Conservation (phyloP, 306 rosid species). For the Fragaria vesca region DNA sequence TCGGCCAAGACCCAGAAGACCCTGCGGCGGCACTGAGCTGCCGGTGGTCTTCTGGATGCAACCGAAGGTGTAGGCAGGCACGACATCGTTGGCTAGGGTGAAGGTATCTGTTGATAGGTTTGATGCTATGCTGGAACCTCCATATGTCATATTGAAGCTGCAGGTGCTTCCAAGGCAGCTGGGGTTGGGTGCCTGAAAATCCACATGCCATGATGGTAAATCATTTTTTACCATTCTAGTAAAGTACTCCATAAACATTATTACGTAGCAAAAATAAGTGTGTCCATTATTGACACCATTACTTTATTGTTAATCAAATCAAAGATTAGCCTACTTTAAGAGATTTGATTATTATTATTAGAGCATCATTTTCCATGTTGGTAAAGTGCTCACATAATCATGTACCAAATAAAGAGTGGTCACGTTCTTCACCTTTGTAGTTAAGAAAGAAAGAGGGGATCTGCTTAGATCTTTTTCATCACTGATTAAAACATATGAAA, state of each 20-base stretch:
- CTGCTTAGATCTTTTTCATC: background rate
- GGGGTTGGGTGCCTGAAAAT: conserved; percentile 79
- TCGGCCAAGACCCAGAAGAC: conserved; percentile 87
- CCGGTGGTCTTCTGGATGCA: conserved; percentile 71
- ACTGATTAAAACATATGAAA: background rate
- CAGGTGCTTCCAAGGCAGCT: conserved; percentile 69
- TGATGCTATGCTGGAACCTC: conserved; percentile 69
- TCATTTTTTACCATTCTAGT: conserved; percentile 1
- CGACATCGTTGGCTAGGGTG: conserved; percentile 60
- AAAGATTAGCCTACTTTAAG: background rate
- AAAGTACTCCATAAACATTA: background rate
- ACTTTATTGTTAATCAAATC: background rate
- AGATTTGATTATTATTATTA: background rate
- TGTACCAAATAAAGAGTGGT: background rate
- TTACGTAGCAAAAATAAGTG: background rate
- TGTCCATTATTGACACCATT: background rate
- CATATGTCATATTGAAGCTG: conserved; percentile 76
- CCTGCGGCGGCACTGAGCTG: conserved; percentile 67
- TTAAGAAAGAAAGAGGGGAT: background rate
- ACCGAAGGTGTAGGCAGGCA: conserved; percentile 73
- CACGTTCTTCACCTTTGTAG: background rate
- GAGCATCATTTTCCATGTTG: background rate
- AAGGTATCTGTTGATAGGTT: conserved; percentile 66
- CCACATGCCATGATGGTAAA: conserved; percentile 26
- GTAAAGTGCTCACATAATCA: background rate